phyloP scores from a whole-genome alignment of 2,329 filamentous ascomycete genomes.

The Talaromyces sp. region DNA sequence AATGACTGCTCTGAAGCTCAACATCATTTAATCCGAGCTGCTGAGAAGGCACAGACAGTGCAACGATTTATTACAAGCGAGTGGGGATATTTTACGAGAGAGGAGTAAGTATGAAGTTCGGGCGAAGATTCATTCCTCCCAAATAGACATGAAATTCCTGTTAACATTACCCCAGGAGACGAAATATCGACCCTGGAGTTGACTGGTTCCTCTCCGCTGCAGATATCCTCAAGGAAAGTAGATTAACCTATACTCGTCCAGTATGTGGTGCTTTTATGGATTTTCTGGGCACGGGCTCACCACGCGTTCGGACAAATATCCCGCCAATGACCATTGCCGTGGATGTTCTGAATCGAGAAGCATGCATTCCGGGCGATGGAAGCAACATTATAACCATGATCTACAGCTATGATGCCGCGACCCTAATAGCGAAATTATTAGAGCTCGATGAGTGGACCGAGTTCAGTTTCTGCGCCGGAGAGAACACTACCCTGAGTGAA shows the following conservation, averaged over 20 bases:
- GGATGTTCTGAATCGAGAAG: slow-evolving; percentile 11
- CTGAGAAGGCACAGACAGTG: slow-evolving; percentile 10
- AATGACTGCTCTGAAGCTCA: slow-evolving; percentile 12
- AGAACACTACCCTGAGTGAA: slow-evolving; percentile 10
- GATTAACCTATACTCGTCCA: slow-evolving; percentile 11
- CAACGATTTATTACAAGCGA: slow-evolving; percentile 14
- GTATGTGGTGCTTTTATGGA: slow-evolving; percentile 17
- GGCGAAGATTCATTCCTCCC: neutral
- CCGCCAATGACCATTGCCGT: slow-evolving; percentile 7
- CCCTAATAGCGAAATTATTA: slow-evolving; percentile 12
- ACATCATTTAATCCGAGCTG: slow-evolving; percentile 14
- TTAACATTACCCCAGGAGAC: slow-evolving; percentile 1
- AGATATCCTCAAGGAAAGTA: slow-evolving; percentile 11
- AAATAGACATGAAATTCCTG: neutral
- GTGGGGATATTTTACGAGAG: slow-evolving; percentile 11
- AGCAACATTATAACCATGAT: slow-evolving; percentile 11
- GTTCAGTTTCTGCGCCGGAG: slow-evolving; percentile 15
- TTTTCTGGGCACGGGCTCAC: slow-evolving; percentile 12
- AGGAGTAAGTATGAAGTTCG: slow-evolving; percentile 4
- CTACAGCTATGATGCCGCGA: slow-evolving; percentile 17
- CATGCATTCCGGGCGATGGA: slow-evolving; percentile 12
- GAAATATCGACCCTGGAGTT: slow-evolving; percentile 12
- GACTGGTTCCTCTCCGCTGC: slow-evolving; percentile 14
- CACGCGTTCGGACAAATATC: slow-evolving; percentile 9
- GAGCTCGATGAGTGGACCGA: slow-evolving; percentile 17